phyloP scores from a whole-genome alignment of 148 eudicot genomes.

The Chenopodium berlandieri region DNA sequence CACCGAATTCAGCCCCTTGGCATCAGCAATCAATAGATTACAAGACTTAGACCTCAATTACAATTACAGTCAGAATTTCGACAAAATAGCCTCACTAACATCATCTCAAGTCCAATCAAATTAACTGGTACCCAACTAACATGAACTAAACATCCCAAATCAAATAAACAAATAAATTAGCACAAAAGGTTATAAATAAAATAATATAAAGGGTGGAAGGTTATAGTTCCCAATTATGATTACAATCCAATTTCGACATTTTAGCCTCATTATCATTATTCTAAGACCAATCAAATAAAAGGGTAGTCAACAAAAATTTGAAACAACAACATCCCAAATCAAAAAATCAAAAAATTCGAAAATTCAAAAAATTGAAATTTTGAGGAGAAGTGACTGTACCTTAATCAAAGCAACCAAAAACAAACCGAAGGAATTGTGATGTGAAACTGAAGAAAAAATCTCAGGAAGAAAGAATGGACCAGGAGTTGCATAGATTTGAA shows the following conservation, averaged over 20 bases:
- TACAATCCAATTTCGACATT: neutral
- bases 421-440: constrained; percentile 74
- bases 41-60: neutral
- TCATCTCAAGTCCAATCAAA: too few species aligned
- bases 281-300: neutral
- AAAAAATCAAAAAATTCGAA: neutral
- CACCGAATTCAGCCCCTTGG: too few species aligned
- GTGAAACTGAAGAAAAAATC: constrained; percentile 66
- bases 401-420: constrained; percentile 65
- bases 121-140: too few species aligned
- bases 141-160: too few species aligned
- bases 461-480: constrained; percentile 54
- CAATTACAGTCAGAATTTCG: too few species aligned
- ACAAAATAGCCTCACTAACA: too few species aligned
- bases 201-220: too few species aligned
- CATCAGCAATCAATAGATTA: neutral
- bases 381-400: constrained; percentile 32
- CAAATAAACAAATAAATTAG: too few species aligned
- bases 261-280: neutral
- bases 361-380: neutral
- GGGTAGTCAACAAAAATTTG: neutral
- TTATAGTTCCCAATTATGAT: neutral
- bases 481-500: constrained; percentile 79
- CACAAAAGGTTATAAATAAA: too few species aligned
- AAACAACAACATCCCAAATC: neutral